These are phyloP conservation scores for Hansfordia pulvinata DNA, from an alignment of 2,329 filamentous ascomycete genomes.

Conservation along the genomic window DNA sequence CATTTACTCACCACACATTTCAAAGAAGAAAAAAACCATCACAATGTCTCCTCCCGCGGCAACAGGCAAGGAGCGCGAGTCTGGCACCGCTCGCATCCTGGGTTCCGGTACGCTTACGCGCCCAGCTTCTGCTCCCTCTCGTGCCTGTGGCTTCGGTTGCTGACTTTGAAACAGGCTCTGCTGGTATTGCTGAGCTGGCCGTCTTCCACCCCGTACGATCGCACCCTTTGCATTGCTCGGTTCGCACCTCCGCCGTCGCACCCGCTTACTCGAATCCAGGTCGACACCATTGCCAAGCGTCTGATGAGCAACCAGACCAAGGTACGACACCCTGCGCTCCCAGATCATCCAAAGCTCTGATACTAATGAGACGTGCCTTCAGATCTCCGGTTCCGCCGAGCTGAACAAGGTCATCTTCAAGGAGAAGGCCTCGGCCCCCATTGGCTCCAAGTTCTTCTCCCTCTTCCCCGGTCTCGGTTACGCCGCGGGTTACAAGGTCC, in stretches of 20 bases:
- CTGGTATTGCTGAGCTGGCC: slow-evolving; percentile 83
- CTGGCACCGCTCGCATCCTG: slow-evolving; percentile 5
- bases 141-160: background rate
- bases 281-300: slow-evolving; percentile 96
- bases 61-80: background rate
- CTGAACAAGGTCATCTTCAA: slow-evolving; percentile 92
- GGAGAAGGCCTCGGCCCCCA: slow-evolving; percentile 62
- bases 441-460: slow-evolving; percentile 74
- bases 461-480: slow-evolving; percentile 96
- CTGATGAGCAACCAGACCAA: slow-evolving; percentile 95
- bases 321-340: slow-evolving; percentile 24
- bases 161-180: slow-evolving; percentile 48
- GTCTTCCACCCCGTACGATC: slow-evolving; percentile 78
- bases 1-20: no score
- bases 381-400: slow-evolving; percentile 27
- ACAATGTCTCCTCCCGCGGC: slow-evolving; percentile 1
- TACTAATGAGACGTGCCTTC: background rate
- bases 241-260: no score
- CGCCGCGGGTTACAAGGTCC: slow-evolving; percentile 88
- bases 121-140: slow-evolving; percentile 1
- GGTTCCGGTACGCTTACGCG: slow-evolving; percentile 5
- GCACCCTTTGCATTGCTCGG: no score
- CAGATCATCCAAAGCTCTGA: background rate
- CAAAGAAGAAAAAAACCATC: no score
- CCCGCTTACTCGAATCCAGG: slow-evolving; percentile 33